These are phyloP conservation scores for Flagelloscypha sp. DNA, from an alignment of 768 basidiomycete species.

Conservation along the genomic window DNA sequence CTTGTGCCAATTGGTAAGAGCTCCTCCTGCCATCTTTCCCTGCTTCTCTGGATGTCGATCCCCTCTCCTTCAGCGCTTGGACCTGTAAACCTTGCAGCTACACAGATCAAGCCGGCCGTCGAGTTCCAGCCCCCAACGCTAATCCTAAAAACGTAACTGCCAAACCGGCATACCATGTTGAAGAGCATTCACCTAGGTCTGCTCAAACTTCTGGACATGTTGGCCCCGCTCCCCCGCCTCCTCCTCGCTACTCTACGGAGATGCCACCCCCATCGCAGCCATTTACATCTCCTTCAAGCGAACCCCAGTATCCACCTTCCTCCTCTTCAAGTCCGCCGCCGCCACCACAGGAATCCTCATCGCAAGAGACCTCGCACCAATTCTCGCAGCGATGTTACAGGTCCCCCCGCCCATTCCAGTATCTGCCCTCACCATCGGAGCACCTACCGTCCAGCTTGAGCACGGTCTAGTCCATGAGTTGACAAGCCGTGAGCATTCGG, in stretches of 20 bases:
- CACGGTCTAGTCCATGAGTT: too few species aligned
- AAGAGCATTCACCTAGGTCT: too few species aligned
- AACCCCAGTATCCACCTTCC: too few species aligned
- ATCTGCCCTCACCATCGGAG: too few species aligned
- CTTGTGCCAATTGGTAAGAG: slow-evolving; percentile 72
- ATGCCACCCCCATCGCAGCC: slow-evolving; percentile 1
- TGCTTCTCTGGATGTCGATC: slow-evolving; percentile 10
- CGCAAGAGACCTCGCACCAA: too few species aligned
- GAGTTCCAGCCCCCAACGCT: slow-evolving; percentile 58
- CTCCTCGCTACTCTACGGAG: too few species aligned
- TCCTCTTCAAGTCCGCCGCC: too few species aligned
- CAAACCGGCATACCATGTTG: neutral
- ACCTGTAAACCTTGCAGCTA: slow-evolving; percentile 77
- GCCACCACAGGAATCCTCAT: too few species aligned
- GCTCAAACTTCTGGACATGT: slow-evolving; percentile 3
- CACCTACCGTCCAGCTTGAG: too few species aligned
- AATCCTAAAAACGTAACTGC: neutral
- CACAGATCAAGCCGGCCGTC: slow-evolving; percentile 69
- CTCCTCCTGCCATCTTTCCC: slow-evolving; percentile 3
- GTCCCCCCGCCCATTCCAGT: too few species aligned
- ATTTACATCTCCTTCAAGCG: slow-evolving; percentile 4
- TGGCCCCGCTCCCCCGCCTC: slow-evolving; percentile 2
- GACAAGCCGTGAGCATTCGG: too few species aligned
- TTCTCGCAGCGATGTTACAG: too few species aligned
- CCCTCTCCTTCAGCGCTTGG: slow-evolving; percentile 48